These are phyloP conservation scores for Microdochium bolleyi DNA, from an alignment of 2,329 filamentous ascomycete genomes.

Conservation along the genomic window DNA sequence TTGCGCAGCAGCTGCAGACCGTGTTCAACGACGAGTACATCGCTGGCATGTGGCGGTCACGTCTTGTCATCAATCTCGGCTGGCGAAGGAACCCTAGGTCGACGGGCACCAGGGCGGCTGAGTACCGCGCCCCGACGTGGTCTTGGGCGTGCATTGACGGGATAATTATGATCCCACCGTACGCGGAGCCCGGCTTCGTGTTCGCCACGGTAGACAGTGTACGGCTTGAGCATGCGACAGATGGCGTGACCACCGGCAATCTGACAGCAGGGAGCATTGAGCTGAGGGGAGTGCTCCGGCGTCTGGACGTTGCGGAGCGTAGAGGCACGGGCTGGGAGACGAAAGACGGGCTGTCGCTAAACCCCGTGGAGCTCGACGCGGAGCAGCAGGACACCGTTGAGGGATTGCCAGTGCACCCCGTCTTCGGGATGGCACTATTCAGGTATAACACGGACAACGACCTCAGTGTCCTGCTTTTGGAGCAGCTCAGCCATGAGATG, in stretches of 20 bases:
- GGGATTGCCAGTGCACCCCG: neutral
- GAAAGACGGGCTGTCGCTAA: neutral
- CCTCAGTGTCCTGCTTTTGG: neutral
- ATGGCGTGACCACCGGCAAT: neutral
- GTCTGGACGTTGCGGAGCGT: neutral
- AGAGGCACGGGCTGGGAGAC: neutral
- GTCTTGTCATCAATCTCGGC: conserved; percentile 3
- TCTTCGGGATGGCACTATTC: neutral
- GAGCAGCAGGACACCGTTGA: neutral
- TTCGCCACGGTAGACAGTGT: neutral
- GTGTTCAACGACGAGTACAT: conserved; percentile 1
- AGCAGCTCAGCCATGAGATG: neutral
- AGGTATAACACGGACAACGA: neutral
- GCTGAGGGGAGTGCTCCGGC: neutral
- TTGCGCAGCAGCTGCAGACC: conserved; percentile 4
- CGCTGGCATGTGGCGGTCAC: conserved; percentile 5
- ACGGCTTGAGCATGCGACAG: neutral
- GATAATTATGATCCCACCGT: neutral
- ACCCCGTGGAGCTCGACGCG: neutral
- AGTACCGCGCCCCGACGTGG: conserved; percentile 3
- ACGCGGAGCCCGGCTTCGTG: neutral
- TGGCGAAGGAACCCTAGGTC: conserved; percentile 1
- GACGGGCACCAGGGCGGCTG: neutral
- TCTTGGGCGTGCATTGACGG: conserved; percentile 6
- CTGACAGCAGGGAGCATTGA: neutral